Evolutionary conservation across 2,329 filamentous ascomycete genomes (phyloP), one percentile per base, ranked within the genome.

Genomic region (Alternaria gaisen): DNA sequence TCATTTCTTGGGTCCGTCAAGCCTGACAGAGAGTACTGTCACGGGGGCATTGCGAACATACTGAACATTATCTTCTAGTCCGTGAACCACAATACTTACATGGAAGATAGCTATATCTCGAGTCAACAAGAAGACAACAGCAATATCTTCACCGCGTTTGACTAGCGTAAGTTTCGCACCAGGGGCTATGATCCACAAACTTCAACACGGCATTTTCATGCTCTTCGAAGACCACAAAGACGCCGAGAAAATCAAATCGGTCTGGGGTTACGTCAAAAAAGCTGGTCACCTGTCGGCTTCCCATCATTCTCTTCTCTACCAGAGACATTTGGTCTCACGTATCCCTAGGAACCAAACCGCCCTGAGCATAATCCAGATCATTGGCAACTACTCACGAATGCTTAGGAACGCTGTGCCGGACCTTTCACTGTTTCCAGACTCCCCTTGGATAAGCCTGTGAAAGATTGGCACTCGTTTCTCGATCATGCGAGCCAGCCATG

Each of bases 401-500:
- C 52, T 44, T 34, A 53, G 38, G 43, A 28, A 26, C 20, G 22
- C 26, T 51, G 53, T n/a, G 20, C 52, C 42, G 38, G 42, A 38
- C 40, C 40, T 11, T 26, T 48, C 12, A 20, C 26, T 51, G 30
- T 16, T 40, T 12, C 46, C 30, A 18, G 26, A 18, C 12, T 30
- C 28, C 30, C 24, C 12, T 50, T 30, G 22, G 52, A 30, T 40
- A 26, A 10, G 48, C 36, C 22, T 48, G 26, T n/a, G 30, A 12
- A 8, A 6, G 7, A 18, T 14, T 3, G 12, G 20, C 41, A 47
- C 58, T 30, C 20, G 28, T 36, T 52, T 11, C 41, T n/a, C 34
- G 58, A 47, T 60, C 58, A 60, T 53, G 53, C 47, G 58, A 60
- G 28, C 28, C 2, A 24, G 22, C 53, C 40, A 41, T 28, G 11